Percentiles rank a stretch among this genome's conserved stretches.
phyloP scores from a whole-genome alignment of 805 yeast genomes.

The Starmerella etchellsii region DNA sequence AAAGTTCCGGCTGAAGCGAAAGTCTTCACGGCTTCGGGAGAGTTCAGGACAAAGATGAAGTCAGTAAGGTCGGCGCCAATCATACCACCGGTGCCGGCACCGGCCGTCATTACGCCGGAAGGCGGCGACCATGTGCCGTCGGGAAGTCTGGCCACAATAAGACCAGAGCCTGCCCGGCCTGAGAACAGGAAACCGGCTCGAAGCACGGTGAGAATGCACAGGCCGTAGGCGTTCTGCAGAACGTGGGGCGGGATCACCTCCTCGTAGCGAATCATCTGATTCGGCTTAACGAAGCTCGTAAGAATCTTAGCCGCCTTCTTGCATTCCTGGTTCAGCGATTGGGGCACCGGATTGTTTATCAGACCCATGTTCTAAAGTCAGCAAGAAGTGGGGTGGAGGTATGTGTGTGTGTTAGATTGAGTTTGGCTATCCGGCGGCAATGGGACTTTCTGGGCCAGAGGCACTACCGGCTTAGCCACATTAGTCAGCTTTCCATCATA shows the following conservation, averaged over 20 bases:
- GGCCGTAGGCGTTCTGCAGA: conserved; percentile 78
- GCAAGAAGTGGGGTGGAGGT: too few species aligned
- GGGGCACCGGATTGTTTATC: conserved; percentile 87
- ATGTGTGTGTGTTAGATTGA: too few species aligned
- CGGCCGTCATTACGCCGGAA: conserved; percentile 87
- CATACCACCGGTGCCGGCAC: conserved; percentile 98
- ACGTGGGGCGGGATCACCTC: conserved; percentile 78
- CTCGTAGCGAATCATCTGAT: conserved; percentile 82
- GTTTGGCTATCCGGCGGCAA: too few species aligned
- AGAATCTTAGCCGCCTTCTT: conserved; percentile 89
- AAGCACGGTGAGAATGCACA: conserved; percentile 83
- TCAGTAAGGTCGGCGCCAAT: conserved; percentile 94
- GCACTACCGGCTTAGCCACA: too few species aligned
- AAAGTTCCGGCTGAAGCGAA: conserved; percentile 90
- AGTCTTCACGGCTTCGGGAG: conserved; percentile 77
- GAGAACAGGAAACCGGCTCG: conserved; percentile 94
- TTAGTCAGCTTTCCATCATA: too few species aligned
- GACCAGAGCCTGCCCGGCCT: conserved; percentile 96
- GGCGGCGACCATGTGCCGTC: conserved; percentile 98
- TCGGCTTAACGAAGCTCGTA: conserved; percentile 84
- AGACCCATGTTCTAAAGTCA: conserved; percentile 15
- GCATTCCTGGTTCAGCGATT: conserved; percentile 75
- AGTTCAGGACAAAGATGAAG: conserved; percentile 83
- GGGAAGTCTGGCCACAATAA: conserved; percentile 81
- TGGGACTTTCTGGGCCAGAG: too few species aligned